These are phyloP conservation scores for Fraxinus angustifolia DNA, from an alignment of 305 asterid species.

Conservation along the genomic window DNA sequence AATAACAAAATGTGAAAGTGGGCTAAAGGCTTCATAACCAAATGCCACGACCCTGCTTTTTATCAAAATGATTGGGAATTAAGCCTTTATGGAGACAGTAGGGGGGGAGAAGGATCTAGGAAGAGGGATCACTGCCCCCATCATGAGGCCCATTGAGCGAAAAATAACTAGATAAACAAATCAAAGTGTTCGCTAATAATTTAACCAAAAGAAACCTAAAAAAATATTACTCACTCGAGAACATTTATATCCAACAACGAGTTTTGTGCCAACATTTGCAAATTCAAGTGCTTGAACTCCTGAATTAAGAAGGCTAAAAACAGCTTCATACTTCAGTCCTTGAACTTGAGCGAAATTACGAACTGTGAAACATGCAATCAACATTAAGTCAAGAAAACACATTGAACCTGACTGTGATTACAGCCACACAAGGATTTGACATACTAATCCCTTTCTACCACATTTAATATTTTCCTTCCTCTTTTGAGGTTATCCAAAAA, in stretches of 20 bases:
- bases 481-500: slow-evolving; percentile 15
- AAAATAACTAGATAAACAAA: slow-evolving; percentile 10
- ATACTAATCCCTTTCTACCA: slow-evolving; percentile 10
- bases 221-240: slow-evolving; percentile 53
- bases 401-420: background rate
- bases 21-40: background rate
- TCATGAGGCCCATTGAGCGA: background rate
- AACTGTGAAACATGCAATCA: slow-evolving; percentile 47
- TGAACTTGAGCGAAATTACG: slow-evolving; percentile 47
- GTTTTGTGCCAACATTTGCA: slow-evolving; percentile 54
- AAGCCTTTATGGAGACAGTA: slow-evolving; percentile 19
- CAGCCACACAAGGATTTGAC: slow-evolving; percentile 11
- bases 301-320: slow-evolving; percentile 57
- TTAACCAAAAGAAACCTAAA: slow-evolving; percentile 7
- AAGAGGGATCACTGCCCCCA: slow-evolving; percentile 19
- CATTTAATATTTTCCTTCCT: background rate
- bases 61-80: slow-evolving; percentile 6
- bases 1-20: slow-evolving; percentile 6
- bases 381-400: slow-evolving; percentile 18
- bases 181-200: background rate
- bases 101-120: slow-evolving; percentile 18
- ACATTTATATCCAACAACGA: slow-evolving; percentile 67
- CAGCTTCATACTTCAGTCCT: slow-evolving; percentile 66
- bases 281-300: slow-evolving; percentile 60
- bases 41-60: slow-evolving; percentile 6